phyloP scores from a whole-genome alignment of 768 basidiomycete species.

The Mycena capillaripes region DNA sequence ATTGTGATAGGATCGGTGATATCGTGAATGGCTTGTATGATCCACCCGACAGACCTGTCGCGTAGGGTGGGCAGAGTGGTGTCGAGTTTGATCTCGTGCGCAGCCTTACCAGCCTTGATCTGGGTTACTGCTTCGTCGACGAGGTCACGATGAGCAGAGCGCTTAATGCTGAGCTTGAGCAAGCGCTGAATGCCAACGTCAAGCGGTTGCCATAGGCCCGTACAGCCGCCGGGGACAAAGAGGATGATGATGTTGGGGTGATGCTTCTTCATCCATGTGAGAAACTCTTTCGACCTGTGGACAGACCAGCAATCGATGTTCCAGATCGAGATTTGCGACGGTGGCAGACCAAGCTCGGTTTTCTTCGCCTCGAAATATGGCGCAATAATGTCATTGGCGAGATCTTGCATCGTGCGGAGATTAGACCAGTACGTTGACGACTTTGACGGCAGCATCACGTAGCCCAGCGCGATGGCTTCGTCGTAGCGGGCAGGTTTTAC shows the following conservation, averaged over 20 bases:
- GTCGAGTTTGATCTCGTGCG: conserved; percentile 10
- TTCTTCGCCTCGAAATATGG: conserved; percentile 44
- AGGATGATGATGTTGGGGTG: conserved; percentile 42
- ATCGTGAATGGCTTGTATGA: conserved; percentile 17
- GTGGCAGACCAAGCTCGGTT: conserved; percentile 29
- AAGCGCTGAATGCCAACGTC: conserved; percentile 41
- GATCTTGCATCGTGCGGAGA: conserved; percentile 39
- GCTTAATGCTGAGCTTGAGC: conserved; percentile 37
- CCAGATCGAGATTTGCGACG: conserved; percentile 30
- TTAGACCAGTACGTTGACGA: conserved; percentile 45
- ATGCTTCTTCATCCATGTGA: conserved; percentile 40
- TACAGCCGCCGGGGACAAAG: conserved; percentile 43
- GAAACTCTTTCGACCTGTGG: conserved; percentile 46
- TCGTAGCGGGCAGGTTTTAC: conserved; percentile 26
- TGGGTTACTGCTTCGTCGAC: conserved; percentile 34
- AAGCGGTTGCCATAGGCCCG: conserved; percentile 41
- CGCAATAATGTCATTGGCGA: conserved; percentile 42
- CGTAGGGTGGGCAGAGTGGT: conserved; percentile 20
- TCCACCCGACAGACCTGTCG: conserved; percentile 23
- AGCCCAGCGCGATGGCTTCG: conserved; percentile 40
- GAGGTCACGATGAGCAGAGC: conserved; percentile 25
- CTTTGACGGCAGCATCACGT: conserved; percentile 39
- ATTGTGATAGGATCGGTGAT: neutral
- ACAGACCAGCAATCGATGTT: conserved; percentile 46
- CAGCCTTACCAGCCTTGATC: conserved; percentile 34